Base-by-base conservation (phyloP, 805 yeast genomes). In the Myxozyma vanderwaltii region DNA sequence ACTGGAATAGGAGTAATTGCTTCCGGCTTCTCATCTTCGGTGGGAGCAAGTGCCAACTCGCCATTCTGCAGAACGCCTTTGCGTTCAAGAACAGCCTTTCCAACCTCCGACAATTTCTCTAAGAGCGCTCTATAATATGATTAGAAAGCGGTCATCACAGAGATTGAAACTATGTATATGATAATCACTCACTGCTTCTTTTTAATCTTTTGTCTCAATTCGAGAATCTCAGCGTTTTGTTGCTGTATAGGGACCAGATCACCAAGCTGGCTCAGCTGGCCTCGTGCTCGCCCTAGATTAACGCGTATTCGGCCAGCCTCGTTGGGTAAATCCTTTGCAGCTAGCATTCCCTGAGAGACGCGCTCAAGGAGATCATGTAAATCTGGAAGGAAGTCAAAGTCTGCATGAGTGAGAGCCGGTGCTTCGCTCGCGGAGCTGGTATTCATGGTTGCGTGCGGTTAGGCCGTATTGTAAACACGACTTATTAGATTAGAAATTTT, bases 341-440 rank as follows among this genome's bases (percentile, higher is more conserved):
- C 39, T 6, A 61, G 50, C 1, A 50, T 29, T 4, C 65, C 65
- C 4, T 44, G 39, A 24, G 60, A 41, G 23, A 61, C 65, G 13
- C 58, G 63, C 46, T 58, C 63, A 10, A 61, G 40, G 10, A 61
- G 51, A 38, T 58, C 62, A 21, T 36, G 53, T 19, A 61, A 49
- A 13, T 61, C 63, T 4, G 58, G 63, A 13, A 61, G 53, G 29
- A 54, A 52, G 36, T 58, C 63, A 50, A 61, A 61, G 45, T 59
- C 63, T 3, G 56, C 40, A 31, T 47, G 63, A 2, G 52, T 8
- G 33, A 48, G 43, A 26, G 43, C 23, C 10, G 23, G 17, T 8
- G 10, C 19, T 10, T 4, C 43, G 4, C 21, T 19, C 2, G 19
- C 19, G 8, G 43, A 10, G 8, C n/a, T 48, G 33, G 44, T 23